phyloP scores from a whole-genome alignment of 164 flowering plant species.

The Amborella trichopoda region DNA sequence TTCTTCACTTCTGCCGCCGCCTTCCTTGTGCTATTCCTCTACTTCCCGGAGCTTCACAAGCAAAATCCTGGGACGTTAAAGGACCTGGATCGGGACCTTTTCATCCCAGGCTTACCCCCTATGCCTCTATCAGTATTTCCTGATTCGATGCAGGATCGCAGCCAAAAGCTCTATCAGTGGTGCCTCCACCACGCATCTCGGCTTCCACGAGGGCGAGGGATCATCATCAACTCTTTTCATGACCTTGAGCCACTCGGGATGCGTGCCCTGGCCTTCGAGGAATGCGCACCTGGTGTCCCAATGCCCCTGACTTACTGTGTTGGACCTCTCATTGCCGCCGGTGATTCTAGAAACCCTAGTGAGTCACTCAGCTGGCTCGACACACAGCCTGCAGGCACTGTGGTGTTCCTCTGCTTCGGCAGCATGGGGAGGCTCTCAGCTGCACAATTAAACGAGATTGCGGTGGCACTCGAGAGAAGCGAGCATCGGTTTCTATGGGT shows the following conservation, averaged over 20 bases:
- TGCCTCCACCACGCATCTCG: slow-evolving; percentile 4
- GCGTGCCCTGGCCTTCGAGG: slow-evolving; percentile 7
- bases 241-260: slow-evolving; percentile 10
- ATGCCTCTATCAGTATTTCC: slow-evolving; percentile 20
- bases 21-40: slow-evolving; percentile 11
- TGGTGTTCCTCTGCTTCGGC: slow-evolving; percentile 34
- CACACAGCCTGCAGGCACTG: slow-evolving; percentile 24
- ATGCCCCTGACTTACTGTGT: slow-evolving; percentile 17
- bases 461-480: slow-evolving; percentile 30
- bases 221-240: slow-evolving; percentile 24
- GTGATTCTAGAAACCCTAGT: too few relatives aligned
- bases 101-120: slow-evolving; percentile 33
- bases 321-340: slow-evolving; percentile 16
- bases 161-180: slow-evolving; percentile 9
- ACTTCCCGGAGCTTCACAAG: slow-evolving; percentile 20
- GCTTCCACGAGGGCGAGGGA: slow-evolving; percentile 15
- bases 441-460: slow-evolving; percentile 29
- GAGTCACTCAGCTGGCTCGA: slow-evolving; percentile 32
- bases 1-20: slow-evolving; percentile 26
- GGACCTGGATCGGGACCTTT: slow-evolving; percentile 6
- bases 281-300: slow-evolving; percentile 7
- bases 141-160: slow-evolving; percentile 13
- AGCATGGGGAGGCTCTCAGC: slow-evolving; percentile 22
- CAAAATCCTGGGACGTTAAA: slow-evolving; percentile 8
- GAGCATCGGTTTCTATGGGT: slow-evolving; percentile 37